These are phyloP conservation scores for Aspergillus niger DNA, from an alignment of 2,329 filamentous ascomycete genomes.

Conservation along the genomic window DNA sequence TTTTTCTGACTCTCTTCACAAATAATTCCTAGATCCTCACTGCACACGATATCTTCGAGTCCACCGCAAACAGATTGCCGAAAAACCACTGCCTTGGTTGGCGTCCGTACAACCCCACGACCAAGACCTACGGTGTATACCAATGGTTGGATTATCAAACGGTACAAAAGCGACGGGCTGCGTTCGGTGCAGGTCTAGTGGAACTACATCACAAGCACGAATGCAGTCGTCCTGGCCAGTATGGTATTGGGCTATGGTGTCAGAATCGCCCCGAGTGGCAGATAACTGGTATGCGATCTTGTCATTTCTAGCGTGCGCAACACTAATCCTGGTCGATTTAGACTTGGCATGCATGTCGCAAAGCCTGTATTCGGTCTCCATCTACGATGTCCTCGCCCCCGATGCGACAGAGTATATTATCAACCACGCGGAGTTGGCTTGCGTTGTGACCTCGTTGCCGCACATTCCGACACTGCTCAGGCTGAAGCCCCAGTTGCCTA, in stretches of 20 bases:
- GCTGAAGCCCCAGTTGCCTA: slow-evolving; percentile 73
- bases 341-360: slow-evolving; percentile 88
- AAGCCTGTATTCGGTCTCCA: slow-evolving; percentile 82
- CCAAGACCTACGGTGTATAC: slow-evolving; percentile 74
- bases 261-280: slow-evolving; percentile 90
- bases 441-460: slow-evolving; percentile 74
- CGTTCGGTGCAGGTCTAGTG: slow-evolving; percentile 82
- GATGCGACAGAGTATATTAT: slow-evolving; percentile 94
- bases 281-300: slow-evolving; percentile 62
- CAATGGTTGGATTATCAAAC: slow-evolving; percentile 82
- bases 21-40: slow-evolving; percentile 55
- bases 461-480: slow-evolving; percentile 82
- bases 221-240: slow-evolving; percentile 62
- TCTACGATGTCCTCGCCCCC: slow-evolving; percentile 93
- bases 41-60: slow-evolving; percentile 79
- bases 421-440: slow-evolving; percentile 77
- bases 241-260: slow-evolving; percentile 81
- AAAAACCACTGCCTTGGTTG: slow-evolving; percentile 75
- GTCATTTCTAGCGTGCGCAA: not conserved
- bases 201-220: slow-evolving; percentile 76
- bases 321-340: slow-evolving; percentile 33
- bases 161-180: slow-evolving; percentile 74
- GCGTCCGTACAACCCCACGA: slow-evolving; percentile 74
- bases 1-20: not conserved
- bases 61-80: slow-evolving; percentile 61